phyloP scores from a whole-genome alignment of 805 yeast species.

The Kockiozyma suomiensis region DNA sequence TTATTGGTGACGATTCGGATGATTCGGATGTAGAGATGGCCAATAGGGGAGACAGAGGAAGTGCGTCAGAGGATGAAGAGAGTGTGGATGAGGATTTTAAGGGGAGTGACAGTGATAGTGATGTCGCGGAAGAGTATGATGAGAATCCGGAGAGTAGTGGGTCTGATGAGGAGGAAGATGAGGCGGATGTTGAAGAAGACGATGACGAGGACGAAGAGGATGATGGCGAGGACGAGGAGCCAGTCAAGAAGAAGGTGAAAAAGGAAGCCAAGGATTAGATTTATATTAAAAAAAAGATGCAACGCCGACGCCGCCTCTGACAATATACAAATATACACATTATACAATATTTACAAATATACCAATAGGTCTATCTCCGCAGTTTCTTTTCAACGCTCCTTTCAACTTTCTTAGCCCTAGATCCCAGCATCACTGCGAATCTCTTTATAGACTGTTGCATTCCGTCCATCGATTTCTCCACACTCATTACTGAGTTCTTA shows the following conservation, averaged over 20 bases:
- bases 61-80: constrained; percentile 80
- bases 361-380: too few species aligned
- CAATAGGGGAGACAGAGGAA: constrained; percentile 54
- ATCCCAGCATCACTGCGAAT: too few species aligned
- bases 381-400: too few species aligned
- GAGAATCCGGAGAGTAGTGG: constrained; percentile 55
- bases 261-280: too few species aligned
- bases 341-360: too few species aligned
- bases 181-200: constrained; percentile 26
- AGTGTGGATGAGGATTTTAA: constrained; percentile 80
- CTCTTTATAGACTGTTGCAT: too few species aligned
- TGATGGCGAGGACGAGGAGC: constrained; percentile 28
- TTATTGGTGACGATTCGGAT: constrained; percentile 63
- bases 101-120: constrained; percentile 57
- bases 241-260: constrained; percentile 37
- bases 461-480: too few species aligned
- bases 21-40: constrained; percentile 47
- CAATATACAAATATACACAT: too few species aligned
- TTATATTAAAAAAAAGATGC: too few species aligned
- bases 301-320: too few species aligned
- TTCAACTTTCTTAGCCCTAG: too few species aligned
- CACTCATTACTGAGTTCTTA: too few species aligned
- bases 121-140: constrained; percentile 82
- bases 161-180: constrained; percentile 38
- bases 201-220: constrained; percentile 29